Percentiles rank a stretch among this genome's conserved stretches.
Conservation (phyloP, 192 early-diverging fungal species). For the Backusella parvicylindrica region DNA sequence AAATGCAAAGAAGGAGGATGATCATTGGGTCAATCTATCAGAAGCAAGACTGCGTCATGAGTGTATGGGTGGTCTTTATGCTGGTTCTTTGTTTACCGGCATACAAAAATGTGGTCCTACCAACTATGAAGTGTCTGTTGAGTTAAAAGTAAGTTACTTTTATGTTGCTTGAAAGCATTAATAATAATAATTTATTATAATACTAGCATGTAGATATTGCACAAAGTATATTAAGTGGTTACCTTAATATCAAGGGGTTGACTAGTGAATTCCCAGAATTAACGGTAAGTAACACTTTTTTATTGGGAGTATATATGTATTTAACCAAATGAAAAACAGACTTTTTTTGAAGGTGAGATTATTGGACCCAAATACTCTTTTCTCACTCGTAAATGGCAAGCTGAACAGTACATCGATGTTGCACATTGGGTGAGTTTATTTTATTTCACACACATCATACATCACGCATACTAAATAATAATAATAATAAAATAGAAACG, state of each 20-base stretch:
- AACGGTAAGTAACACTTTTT: conserved; percentile 30
- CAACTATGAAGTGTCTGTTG: conserved; percentile 65
- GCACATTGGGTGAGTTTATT: conserved; percentile 68
- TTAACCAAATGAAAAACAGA: conserved; percentile 25
- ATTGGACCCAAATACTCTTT: conserved; percentile 77
- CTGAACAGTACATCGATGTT: conserved; percentile 64
- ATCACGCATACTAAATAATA: background rate
- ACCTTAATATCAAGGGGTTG: conserved; percentile 73
- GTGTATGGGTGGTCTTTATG: conserved; percentile 42
- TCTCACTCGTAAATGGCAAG: conserved; percentile 83
- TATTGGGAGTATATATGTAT: background rate
- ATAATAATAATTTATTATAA: background rate
- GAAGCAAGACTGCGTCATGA: conserved; percentile 10
- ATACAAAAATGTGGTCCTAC: conserved; percentile 57
- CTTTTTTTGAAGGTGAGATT: conserved; percentile 86
- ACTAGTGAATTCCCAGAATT: conserved; percentile 76
- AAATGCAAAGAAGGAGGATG: conserved; percentile 11
- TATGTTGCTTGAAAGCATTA: background rate
- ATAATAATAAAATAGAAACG: background rate
- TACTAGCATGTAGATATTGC: conserved; percentile 66
- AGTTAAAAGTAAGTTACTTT: conserved; percentile 57
- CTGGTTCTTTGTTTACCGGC: conserved; percentile 61
- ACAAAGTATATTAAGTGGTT: conserved; percentile 70
- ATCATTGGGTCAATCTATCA: conserved; percentile 18
- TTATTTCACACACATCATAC: background rate